Evolutionary conservation across 2,329 filamentous ascomycete genomes (phyloP).

Genomic region (Pseudogymnoascus verrucosus): DNA sequence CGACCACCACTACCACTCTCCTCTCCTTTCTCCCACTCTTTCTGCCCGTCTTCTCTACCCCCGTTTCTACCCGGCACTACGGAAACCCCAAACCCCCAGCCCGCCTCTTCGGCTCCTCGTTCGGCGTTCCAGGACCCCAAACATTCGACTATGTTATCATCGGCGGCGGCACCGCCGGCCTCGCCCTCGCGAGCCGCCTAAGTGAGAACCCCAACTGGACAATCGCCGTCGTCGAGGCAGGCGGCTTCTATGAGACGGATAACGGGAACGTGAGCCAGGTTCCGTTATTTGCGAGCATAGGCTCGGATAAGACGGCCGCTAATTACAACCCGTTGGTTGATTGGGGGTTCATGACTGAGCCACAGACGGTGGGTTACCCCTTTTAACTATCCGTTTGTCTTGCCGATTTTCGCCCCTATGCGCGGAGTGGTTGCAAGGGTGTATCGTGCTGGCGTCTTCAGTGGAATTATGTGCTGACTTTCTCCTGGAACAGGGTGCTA

Average conservation of each 20-base stretch:
- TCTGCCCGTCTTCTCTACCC: not conserved
- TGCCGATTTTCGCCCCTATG: constrained; percentile 8
- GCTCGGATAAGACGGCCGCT: not conserved
- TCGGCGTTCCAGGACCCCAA: not conserved
- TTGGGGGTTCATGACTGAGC: constrained; percentile 26
- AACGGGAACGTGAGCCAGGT: constrained; percentile 15
- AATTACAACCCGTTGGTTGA: constrained; percentile 16
- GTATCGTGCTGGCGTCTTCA: not conserved
- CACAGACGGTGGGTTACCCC: constrained; percentile 17
- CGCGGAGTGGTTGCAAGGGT: not conserved
- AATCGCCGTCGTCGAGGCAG: constrained; percentile 37
- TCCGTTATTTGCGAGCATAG: not conserved
- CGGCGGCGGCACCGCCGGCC: constrained; percentile 35
- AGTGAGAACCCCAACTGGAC: constrained; percentile 28
- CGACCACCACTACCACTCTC: not conserved
- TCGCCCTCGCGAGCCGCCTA: constrained; percentile 32
- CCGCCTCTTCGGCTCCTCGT: not conserved
- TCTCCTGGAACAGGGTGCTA: constrained; percentile 11
- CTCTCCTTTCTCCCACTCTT: not conserved
- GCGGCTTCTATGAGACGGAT: constrained; percentile 20
- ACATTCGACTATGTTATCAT: constrained; percentile 36
- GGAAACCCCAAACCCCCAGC: not conserved
- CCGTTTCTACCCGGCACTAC: not conserved
- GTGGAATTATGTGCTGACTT: constrained; percentile 11
- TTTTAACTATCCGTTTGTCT: not conserved